Percentiles rank a stretch among this genome's conserved stretches.
Evolutionary conservation across 2,329 filamentous ascomycete genomes (phyloP).

Genomic region (Ophiostoma australiae): DNA sequence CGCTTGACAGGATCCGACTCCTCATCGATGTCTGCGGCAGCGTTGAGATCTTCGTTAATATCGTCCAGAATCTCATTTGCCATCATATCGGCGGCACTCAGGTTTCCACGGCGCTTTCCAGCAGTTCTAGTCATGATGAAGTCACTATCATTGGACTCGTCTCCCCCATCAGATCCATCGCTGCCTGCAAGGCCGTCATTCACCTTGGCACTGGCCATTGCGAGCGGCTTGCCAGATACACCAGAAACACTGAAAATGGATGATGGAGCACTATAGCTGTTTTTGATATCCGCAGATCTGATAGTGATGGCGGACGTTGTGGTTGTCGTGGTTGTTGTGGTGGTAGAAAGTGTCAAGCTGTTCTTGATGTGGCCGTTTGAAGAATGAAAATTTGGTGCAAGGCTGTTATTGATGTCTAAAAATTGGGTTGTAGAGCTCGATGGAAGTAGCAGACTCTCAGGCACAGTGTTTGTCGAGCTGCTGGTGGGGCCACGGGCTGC

Average conservation of each 20-base stretch:
- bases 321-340: slow-evolving; percentile 10
- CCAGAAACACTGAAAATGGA: background rate
- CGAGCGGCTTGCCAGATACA: slow-evolving; percentile 1
- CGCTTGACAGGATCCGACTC: slow-evolving; percentile 33
- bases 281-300: background rate
- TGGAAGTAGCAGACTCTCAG: background rate
- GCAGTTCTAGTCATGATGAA: slow-evolving; percentile 29
- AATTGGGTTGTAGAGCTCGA: background rate
- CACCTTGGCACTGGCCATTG: slow-evolving; percentile 22
- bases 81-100: slow-evolving; percentile 28
- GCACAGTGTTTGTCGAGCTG: background rate
- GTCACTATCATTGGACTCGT: slow-evolving; percentile 24
- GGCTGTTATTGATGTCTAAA: background rate
- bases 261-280: background rate
- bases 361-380: background rate
- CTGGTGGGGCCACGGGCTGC: background rate
- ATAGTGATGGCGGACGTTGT: background rate
- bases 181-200: slow-evolving; percentile 15
- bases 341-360: background rate
- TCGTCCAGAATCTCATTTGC: slow-evolving; percentile 29
- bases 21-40: slow-evolving; percentile 25
- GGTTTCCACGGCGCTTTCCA: slow-evolving; percentile 28
- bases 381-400: background rate
- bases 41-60: slow-evolving; percentile 32
- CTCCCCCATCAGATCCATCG: slow-evolving; percentile 23